Evolutionary conservation across 108 stramenopile species (phyloP).

Genomic region (Pseudonitzschia multistriata): DNA sequence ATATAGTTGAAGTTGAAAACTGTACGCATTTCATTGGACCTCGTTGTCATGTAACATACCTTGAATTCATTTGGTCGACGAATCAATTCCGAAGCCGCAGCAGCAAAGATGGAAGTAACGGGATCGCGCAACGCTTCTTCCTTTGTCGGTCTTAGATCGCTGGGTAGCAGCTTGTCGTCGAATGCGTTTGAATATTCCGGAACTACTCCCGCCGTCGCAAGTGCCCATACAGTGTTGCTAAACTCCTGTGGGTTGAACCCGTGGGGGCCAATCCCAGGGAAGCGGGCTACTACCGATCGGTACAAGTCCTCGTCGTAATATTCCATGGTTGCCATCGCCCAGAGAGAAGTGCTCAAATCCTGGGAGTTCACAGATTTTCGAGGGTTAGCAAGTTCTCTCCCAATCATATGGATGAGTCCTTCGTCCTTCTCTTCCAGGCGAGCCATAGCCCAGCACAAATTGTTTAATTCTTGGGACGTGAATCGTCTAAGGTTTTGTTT

Average conservation of each 20-base stretch:
- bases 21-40: no score
- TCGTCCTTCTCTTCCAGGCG: conserved; percentile 54
- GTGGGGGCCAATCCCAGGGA: conserved; percentile 31
- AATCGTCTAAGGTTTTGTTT: conserved; percentile 47
- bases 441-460: conserved; percentile 73
- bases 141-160: conserved; percentile 32
- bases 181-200: conserved; percentile 54
- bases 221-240: conserved; percentile 66
- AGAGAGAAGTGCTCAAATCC: conserved; percentile 71
- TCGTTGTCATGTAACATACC: neutral
- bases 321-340: conserved; percentile 70
- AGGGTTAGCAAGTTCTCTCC: conserved; percentile 40
- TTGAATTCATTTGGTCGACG: conserved; percentile 74
- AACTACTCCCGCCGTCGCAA: conserved; percentile 66
- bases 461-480: conserved; percentile 77
- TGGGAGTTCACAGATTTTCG: conserved; percentile 44
- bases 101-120: conserved; percentile 52
- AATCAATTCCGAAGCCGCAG: conserved; percentile 66
- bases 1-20: no score
- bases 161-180: conserved; percentile 66
- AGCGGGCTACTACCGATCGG: conserved; percentile 48
- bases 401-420: conserved; percentile 46
- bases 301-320: conserved; percentile 56
- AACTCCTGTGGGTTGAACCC: conserved; percentile 78
- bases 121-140: conserved; percentile 42